Conservation (phyloP, 345 rosid genomes). For the Eucalyptus globulus region DNA sequence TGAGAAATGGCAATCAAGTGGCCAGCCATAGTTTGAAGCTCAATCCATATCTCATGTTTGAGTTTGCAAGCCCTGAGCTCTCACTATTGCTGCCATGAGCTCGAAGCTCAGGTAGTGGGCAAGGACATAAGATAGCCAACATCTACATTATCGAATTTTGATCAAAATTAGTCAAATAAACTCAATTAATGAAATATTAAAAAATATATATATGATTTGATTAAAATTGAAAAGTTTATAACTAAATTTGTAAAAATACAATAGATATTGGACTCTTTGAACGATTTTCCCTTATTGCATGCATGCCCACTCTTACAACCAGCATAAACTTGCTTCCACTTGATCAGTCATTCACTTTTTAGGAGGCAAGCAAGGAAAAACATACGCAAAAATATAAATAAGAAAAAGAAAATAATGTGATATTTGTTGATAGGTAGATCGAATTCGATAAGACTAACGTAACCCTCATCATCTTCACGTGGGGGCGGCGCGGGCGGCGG, state of each 20-base stretch:
- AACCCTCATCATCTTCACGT: background rate
- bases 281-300: background rate
- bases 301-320: background rate
- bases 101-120: background rate
- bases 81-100: no score
- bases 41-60: background rate
- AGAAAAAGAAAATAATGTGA: background rate
- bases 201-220: accelerated
- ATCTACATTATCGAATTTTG: accelerated
- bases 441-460: background rate
- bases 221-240: accelerated
- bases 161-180: no score
- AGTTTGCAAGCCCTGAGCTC: background rate
- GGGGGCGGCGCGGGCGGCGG: background rate
- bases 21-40: background rate
- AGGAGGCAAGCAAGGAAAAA: background rate
- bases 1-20: background rate
- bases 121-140: accelerated
- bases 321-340: background rate
- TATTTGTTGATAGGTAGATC: background rate
- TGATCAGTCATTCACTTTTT: background rate
- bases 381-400: background rate
- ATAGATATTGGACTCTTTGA: no score
- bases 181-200: no score
- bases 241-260: no score